Base-by-base conservation (phyloP, 139 green algal genomes). In the Micractinium conductrix region DNA sequence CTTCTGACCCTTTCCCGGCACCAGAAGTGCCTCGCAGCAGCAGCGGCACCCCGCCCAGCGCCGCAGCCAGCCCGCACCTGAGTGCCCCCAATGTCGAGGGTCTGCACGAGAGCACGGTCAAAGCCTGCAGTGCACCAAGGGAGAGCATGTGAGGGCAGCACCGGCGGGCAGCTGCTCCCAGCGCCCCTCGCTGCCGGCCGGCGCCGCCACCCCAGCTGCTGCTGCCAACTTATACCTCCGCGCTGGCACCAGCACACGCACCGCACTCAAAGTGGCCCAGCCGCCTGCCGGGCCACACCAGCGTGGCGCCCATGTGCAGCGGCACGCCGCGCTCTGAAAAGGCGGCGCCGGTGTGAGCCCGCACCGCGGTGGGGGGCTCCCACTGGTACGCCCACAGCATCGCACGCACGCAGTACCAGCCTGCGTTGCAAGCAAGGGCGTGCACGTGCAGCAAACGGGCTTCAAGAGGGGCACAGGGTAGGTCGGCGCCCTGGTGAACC, bases 401-500 rank as follows among this genome's bases (percentile, higher is more conserved):
- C 33, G 84, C 84, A 3, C 87, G 79, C 22, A 90, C 55, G 75
- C 83, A 91, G 83, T 91, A 90, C 84, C 80, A 67, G 28, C 48
- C 67, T 43, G 33, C 33, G 35, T 10, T 19, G 53, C 53, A 9
- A 21, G 53, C 19, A 62, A 21, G 53, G 53, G 24, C 19, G 10
- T 2, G 53, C 6, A 21, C 8, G 53, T 62, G 5, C 7, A 22
- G 8, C 53, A 62, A 62, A 21, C 19, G 53, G 5, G 26, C 53
- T 62, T 19, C 10, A 4, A 21, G 10, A 62, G 53, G 26, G 48
- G 48, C 14, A 14, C 48, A 62, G 53, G 53, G 19, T 19, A 10
- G 53, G 19, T 30, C 53, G 53, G 53, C 10, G 53, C 53, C n/a
- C n/a, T n/a, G 53, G 53, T 21, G 26, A 19, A 16, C 19, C 53